A percentile compares a stretch with the other conserved stretches of the same genome.
Conservation (phyloP, 2,329 filamentous ascomycete species). For the Pseudodiploospora longispora region DNA sequence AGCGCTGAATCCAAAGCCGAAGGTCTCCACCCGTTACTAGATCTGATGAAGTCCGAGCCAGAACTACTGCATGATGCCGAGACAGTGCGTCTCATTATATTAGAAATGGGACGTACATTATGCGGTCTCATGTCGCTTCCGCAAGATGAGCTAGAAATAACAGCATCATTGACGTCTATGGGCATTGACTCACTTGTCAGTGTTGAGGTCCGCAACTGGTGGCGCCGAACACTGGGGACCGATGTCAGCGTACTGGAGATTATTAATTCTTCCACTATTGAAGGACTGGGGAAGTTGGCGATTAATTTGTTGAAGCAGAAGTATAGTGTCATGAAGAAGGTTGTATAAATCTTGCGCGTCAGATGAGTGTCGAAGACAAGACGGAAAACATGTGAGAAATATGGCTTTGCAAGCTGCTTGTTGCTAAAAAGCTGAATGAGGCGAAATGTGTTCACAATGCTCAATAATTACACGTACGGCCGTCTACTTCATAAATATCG, state of each 20-base stretch:
- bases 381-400: too few species aligned
- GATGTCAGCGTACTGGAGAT: slow-evolving; percentile 9
- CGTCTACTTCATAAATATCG: too few species aligned
- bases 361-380: too few species aligned
- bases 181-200: slow-evolving; percentile 12
- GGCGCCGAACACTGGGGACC: slow-evolving; percentile 8
- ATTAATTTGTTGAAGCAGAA: neutral
- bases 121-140: neutral
- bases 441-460: too few species aligned
- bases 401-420: too few species aligned
- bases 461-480: too few species aligned
- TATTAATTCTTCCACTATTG: slow-evolving; percentile 2
- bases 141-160: neutral
- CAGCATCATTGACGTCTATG: slow-evolving; percentile 1
- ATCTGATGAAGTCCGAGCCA: neutral
- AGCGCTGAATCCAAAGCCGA: neutral
- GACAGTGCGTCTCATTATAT: neutral
- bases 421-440: too few species aligned
- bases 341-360: too few species aligned
- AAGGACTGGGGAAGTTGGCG: neutral
- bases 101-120: neutral
- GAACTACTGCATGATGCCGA: neutral
- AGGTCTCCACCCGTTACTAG: neutral
- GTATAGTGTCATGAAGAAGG: neutral
- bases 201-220: slow-evolving; percentile 15